phyloP scores from a whole-genome alignment of 345 rosid species.

The Salix caprea region DNA sequence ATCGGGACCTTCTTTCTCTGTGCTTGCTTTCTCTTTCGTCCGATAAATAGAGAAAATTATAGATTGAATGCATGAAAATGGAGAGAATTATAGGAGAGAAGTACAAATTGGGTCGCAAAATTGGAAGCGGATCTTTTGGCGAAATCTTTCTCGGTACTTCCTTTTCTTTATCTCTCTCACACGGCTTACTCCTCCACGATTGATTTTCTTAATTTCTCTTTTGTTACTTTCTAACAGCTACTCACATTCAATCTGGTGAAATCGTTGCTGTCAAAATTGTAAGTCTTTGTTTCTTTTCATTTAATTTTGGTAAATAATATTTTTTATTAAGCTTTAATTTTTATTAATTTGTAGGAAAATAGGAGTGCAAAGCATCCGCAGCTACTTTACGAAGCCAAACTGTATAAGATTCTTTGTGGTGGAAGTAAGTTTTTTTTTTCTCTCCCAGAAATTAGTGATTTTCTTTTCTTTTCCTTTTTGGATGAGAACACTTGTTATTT shows the following conservation, averaged over 20 bases:
- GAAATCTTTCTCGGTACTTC: conserved; percentile 77
- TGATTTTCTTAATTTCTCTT: not conserved
- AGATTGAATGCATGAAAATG: conserved; percentile 19
- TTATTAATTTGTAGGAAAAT: conserved; percentile 56
- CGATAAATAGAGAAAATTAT: not conserved
- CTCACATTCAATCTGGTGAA: conserved; percentile 82
- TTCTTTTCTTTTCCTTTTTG: not conserved
- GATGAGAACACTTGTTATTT: too few relatives aligned
- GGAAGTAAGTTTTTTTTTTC: conserved; percentile 49
- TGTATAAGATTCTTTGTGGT: conserved; percentile 77
- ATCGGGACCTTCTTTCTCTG: too few relatives aligned
- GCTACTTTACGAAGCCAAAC: conserved; percentile 80
- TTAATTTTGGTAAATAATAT: not conserved
- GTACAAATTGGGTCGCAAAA: conserved; percentile 82
- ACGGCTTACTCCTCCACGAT: not conserved
- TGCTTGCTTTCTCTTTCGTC: too few relatives aligned
- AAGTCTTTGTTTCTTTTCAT: conserved; percentile 25
- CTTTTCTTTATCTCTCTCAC: not conserved
- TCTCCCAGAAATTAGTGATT: not conserved
- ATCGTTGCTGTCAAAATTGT: conserved; percentile 94
- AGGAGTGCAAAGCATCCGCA: conserved; percentile 83
- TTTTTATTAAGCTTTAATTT: not conserved
- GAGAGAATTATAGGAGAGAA: conserved; percentile 83
- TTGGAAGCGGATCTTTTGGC: conserved; percentile 97
- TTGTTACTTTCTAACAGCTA: conserved; percentile 44